phyloP scores from a whole-genome alignment of 306 rosid genomes.

The Cucurbita pepo region DNA sequence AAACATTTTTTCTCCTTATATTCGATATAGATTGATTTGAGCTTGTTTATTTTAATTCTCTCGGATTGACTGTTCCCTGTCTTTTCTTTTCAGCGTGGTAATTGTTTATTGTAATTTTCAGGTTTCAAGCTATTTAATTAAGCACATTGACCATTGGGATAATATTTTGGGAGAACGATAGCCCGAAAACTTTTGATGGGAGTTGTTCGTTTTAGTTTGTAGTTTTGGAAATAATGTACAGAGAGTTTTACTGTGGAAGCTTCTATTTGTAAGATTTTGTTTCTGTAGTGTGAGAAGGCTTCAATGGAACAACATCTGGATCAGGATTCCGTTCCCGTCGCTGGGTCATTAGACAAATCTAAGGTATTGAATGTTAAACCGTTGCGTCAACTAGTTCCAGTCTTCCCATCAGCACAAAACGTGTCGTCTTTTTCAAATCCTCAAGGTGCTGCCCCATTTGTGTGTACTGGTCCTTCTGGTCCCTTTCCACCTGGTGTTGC shows the following conservation, averaged over 20 bases:
- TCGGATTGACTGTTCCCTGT: background rate
- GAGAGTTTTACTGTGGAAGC: background rate
- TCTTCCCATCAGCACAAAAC: slow-evolving; percentile 56
- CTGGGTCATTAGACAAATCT: slow-evolving; percentile 65
- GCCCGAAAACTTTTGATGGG: background rate
- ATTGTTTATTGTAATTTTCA: background rate
- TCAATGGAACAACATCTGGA: slow-evolving; percentile 53
- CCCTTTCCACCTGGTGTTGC: slow-evolving; percentile 72
- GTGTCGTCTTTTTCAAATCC: slow-evolving; percentile 38
- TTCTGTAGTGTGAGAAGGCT: slow-evolving; percentile 4
- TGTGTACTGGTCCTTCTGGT: slow-evolving; percentile 73
- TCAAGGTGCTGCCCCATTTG: slow-evolving; percentile 78
- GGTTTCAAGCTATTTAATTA: background rate
- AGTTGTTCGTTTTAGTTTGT: background rate
- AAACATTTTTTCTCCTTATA: background rate
- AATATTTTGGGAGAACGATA: background rate
- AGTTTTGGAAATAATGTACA: background rate
- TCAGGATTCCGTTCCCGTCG: slow-evolving; percentile 30
- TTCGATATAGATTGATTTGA: background rate
- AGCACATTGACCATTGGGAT: background rate
- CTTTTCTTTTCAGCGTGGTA: background rate
- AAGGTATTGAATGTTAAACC: slow-evolving; percentile 80
- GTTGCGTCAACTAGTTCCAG: slow-evolving; percentile 61
- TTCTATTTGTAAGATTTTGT: background rate
- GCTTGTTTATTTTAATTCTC: background rate